A percentile compares a stretch with the other conserved stretches of the same genome.
Conservation (phyloP, 352 stramenopile species). For the Thraustotheca clavata region DNA sequence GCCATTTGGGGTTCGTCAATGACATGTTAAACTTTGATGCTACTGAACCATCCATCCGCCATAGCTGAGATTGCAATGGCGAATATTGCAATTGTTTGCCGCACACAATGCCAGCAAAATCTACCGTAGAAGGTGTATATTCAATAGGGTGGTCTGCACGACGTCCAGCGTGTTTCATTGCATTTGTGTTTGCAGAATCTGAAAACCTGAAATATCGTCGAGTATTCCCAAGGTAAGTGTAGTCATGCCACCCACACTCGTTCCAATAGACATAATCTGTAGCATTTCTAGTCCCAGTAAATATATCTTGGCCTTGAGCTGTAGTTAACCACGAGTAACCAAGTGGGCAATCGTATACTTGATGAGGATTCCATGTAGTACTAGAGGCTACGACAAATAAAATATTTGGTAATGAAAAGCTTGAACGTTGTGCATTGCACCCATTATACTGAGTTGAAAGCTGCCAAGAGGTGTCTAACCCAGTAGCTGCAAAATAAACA, state of each 20-base stretch:
- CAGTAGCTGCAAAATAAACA: slow-evolving; percentile 61
- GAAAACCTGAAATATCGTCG: slow-evolving; percentile 65
- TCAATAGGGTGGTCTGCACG: slow-evolving; percentile 33
- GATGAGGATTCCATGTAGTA: slow-evolving; percentile 35
- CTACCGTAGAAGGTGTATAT: slow-evolving; percentile 25
- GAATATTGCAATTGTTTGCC: neutral
- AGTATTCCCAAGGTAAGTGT: slow-evolving; percentile 34
- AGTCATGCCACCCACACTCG: slow-evolving; percentile 64
- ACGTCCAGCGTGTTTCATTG: slow-evolving; percentile 54
- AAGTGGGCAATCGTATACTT: slow-evolving; percentile 56
- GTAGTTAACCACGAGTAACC: slow-evolving; percentile 65
- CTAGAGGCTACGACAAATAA: slow-evolving; percentile 47
- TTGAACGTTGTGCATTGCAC: slow-evolving; percentile 41
- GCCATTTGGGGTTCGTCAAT: slow-evolving; percentile 27
- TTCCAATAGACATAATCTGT: slow-evolving; percentile 54
- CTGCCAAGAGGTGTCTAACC: slow-evolving; percentile 49
- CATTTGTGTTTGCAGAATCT: slow-evolving; percentile 49
- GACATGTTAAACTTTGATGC: slow-evolving; percentile 34
- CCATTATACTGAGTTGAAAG: slow-evolving; percentile 20
- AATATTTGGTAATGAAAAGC: slow-evolving; percentile 31
- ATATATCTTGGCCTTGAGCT: slow-evolving; percentile 26
- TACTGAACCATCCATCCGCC: slow-evolving; percentile 40
- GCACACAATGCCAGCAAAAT: slow-evolving; percentile 79
- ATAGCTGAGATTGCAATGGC: slow-evolving; percentile 38
- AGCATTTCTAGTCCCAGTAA: slow-evolving; percentile 20